Evolutionary conservation across 306 rosid species (phyloP).

Genomic region (Calophaca sinica): DNA sequence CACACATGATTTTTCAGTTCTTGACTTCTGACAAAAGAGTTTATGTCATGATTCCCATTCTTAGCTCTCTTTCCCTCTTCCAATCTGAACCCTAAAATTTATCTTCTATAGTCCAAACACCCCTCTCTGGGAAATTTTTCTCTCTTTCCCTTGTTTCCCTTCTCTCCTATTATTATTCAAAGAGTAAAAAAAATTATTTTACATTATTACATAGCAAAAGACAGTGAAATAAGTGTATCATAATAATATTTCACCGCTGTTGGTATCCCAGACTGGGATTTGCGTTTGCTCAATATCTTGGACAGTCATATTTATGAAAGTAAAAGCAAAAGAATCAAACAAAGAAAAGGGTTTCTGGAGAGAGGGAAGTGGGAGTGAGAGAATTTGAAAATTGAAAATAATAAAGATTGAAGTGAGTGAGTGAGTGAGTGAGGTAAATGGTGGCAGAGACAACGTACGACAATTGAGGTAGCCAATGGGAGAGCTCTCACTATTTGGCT

Average conservation of each 20-base stretch:
- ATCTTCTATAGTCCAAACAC: constrained; percentile 43
- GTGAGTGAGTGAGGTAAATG: constrained; percentile 47
- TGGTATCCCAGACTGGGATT: constrained; percentile 50
- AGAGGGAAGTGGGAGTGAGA: constrained; percentile 33
- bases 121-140: constrained; percentile 30
- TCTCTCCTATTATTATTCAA: constrained; percentile 21
- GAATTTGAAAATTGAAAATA: constrained; percentile 37
- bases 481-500: constrained; percentile 65
- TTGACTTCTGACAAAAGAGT: constrained; percentile 74
- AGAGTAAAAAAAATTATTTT: constrained; percentile 49
- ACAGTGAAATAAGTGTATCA: constrained; percentile 56
- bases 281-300: constrained; percentile 65
- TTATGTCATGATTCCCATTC: constrained; percentile 66
- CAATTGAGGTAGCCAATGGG: constrained; percentile 63
- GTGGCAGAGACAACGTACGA: constrained; percentile 57
- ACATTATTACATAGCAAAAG: constrained; percentile 28
- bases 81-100: constrained; percentile 57
- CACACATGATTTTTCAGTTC: constrained; percentile 78
- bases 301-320: constrained; percentile 62
- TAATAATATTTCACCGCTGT: constrained; percentile 53
- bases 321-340: constrained; percentile 3
- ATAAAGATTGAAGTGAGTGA: constrained; percentile 42
- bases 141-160: constrained; percentile 22
- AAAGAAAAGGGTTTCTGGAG: not conserved
- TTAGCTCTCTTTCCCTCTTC: constrained; percentile 50